Evolutionary conservation across 1,139 yeast species (phyloP).

Genomic region (Hanseniaspora sp.): DNA sequence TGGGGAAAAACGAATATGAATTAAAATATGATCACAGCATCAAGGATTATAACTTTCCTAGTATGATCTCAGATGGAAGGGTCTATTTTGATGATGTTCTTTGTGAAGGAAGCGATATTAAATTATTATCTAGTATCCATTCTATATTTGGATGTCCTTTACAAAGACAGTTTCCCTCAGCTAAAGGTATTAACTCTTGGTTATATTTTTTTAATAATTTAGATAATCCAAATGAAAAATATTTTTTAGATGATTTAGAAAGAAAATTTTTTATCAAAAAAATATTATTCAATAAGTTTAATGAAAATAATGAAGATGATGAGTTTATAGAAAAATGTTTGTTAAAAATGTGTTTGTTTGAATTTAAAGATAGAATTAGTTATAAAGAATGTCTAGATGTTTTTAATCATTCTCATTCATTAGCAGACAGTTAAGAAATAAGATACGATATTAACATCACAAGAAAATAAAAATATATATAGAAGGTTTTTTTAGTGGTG

Average conservation of each 20-base stretch:
- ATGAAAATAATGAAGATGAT: not conserved
- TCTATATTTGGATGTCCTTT: constrained; percentile 8
- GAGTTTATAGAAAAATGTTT: not conserved
- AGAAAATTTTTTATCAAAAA: not conserved
- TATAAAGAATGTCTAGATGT: not conserved
- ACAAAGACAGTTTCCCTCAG: not conserved
- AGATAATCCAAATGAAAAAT: not conserved
- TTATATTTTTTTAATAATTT: constrained; percentile 7
- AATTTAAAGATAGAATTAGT: not conserved
- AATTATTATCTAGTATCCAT: constrained; percentile 2
- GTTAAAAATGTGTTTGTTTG: constrained; percentile 8
- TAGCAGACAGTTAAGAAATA: too few species aligned
- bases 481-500: too few species aligned
- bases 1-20: not conserved
- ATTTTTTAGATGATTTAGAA: not conserved
- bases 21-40: not conserved
- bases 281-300: not conserved
- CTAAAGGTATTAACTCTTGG: not conserved
- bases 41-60: not conserved
- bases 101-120: constrained; percentile 7
- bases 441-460: too few species aligned
- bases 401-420: not conserved
- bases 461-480: too few species aligned
- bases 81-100: not conserved
- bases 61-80: constrained; percentile 1